phyloP scores from a whole-genome alignment of 352 stramenopile genomes.

The Phytophthora pluvialis region DNA sequence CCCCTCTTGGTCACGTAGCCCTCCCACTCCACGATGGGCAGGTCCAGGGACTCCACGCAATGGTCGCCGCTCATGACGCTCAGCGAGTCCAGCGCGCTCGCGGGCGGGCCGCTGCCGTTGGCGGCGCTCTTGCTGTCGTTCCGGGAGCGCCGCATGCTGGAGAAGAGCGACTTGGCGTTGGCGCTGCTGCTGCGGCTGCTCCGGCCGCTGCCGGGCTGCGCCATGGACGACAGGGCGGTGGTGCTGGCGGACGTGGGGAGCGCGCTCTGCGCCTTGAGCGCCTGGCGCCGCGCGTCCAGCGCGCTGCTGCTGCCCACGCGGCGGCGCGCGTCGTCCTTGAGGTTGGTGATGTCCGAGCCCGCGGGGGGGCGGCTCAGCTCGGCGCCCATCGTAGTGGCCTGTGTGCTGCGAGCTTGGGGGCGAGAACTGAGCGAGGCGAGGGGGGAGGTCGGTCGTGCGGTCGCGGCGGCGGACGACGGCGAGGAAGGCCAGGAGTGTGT shows the following conservation, averaged over 20 bases:
- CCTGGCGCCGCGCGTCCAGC: conserved; percentile 43
- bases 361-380: conserved; percentile 62
- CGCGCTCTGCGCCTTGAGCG: conserved; percentile 35
- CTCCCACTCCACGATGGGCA: conserved; percentile 90
- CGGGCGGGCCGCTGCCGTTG: conserved; percentile 41
- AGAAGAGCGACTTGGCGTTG: conserved; percentile 58
- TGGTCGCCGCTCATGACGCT: conserved; percentile 44
- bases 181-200: conserved; percentile 54
- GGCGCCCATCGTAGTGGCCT: conserved; percentile 51
- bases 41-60: conserved; percentile 77
- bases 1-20: conserved; percentile 91
- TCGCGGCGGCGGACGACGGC: conserved; percentile 14
- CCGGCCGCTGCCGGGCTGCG: conserved; percentile 30
- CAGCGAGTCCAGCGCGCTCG: conserved; percentile 22
- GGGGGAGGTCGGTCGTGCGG: conserved; percentile 11
- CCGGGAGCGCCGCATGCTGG: conserved; percentile 54
- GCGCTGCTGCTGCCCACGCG: conserved; percentile 74
- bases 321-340: conserved; percentile 48
- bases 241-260: conserved; percentile 62
- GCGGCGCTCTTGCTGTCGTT: conserved; percentile 44
- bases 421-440: conserved; percentile 3
- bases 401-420: too few species aligned
- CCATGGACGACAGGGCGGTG: conserved; percentile 63
- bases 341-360: conserved; percentile 38
- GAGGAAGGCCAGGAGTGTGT: neutral